phyloP scores from a whole-genome alignment of 225 moss, liverwort and hornwort genomes.

The Takakia lepidozioides region DNA sequence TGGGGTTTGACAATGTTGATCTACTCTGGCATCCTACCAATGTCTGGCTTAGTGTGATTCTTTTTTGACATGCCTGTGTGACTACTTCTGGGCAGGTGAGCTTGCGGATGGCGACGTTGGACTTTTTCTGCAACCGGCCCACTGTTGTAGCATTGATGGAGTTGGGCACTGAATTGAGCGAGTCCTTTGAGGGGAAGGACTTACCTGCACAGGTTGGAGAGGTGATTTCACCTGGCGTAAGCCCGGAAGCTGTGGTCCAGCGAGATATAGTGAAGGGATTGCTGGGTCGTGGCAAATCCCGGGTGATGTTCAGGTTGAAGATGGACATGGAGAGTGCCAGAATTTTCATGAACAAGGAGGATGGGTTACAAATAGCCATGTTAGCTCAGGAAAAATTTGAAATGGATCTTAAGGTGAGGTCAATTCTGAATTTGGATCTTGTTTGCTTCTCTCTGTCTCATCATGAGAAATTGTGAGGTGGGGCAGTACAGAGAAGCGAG shows the following conservation, averaged over 20 bases:
- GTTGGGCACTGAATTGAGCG: slow-evolving; percentile 80
- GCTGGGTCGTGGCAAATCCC: slow-evolving; percentile 82
- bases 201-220: slow-evolving; percentile 19
- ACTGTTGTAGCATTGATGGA: slow-evolving; percentile 89
- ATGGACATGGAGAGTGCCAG: slow-evolving; percentile 98
- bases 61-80: background rate
- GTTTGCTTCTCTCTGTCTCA: too few relatives aligned
- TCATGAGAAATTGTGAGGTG: background rate
- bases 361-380: slow-evolving; percentile 84
- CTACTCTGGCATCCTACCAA: too few relatives aligned
- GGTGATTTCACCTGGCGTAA: slow-evolving; percentile 29
- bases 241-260: slow-evolving; percentile 38
- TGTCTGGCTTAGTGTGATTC: too few relatives aligned
- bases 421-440: too few relatives aligned
- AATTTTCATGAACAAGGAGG: slow-evolving; percentile 93
- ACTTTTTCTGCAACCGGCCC: slow-evolving; percentile 96
- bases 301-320: slow-evolving; percentile 77
- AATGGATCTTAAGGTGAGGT: slow-evolving; percentile 72
- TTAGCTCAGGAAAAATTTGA: slow-evolving; percentile 81
- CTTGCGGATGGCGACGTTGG: slow-evolving; percentile 88
- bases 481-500: too few relatives aligned
- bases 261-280: slow-evolving; percentile 84
- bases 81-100: slow-evolving; percentile 46
- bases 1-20: too few relatives aligned
- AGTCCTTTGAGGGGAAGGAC: slow-evolving; percentile 41